phyloP scores from a whole-genome alignment of 208 protist genomes.

The Trypanosoma theileri region DNA sequence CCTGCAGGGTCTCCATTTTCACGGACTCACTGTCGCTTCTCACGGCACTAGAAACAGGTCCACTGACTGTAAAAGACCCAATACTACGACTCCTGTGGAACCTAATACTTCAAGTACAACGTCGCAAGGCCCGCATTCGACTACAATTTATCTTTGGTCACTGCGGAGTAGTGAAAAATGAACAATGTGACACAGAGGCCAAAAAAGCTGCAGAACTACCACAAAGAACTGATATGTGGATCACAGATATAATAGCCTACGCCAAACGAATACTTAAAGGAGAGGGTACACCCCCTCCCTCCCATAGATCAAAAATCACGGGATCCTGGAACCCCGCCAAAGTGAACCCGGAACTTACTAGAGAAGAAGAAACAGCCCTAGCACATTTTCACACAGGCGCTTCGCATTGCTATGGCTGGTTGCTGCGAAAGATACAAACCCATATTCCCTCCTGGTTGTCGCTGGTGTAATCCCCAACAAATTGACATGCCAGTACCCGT shows the following conservation, averaged over 20 bases:
- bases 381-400: background rate
- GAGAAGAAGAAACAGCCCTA: background rate
- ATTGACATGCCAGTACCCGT: too few relatives aligned
- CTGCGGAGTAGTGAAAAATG: background rate
- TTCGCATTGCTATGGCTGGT: background rate
- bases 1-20: background rate
- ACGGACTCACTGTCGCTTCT: constrained; percentile 1
- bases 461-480: background rate
- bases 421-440: background rate
- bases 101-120: background rate
- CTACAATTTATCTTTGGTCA: background rate
- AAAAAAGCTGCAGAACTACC: background rate
- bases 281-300: background rate
- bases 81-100: background rate
- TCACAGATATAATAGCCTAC: background rate
- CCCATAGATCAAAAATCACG: background rate
- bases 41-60: background rate
- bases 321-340: background rate
- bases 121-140: background rate
- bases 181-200: background rate
- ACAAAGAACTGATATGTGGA: background rate
- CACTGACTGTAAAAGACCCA: background rate
- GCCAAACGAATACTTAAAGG: background rate
- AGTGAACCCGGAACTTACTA: background rate
- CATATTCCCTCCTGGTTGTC: background rate